Percentiles rank a stretch among this genome's conserved stretches.
Evolutionary conservation across 2,329 filamentous ascomycete genomes (phyloP).

Genomic region (Cercospora zeina): DNA sequence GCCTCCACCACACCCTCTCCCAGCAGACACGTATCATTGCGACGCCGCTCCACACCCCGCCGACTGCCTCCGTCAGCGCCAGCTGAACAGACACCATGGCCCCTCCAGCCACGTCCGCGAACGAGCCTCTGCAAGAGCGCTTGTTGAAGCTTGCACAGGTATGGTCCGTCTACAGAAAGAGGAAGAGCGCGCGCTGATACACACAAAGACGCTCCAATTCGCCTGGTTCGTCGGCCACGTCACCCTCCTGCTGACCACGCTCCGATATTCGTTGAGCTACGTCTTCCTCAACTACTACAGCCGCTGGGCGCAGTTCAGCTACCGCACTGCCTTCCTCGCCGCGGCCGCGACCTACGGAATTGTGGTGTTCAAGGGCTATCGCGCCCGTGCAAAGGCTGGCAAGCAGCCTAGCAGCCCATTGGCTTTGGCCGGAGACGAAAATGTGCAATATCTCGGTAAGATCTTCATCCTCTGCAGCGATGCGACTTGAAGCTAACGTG

Average conservation of each 20-base stretch:
- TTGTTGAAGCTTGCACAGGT: constrained; percentile 54
- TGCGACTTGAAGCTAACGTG: constrained; percentile 15
- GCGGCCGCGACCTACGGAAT: constrained; percentile 94
- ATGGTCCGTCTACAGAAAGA: not conserved
- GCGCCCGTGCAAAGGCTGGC: constrained; percentile 76
- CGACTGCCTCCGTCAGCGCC: constrained; percentile 3
- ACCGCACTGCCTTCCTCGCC: constrained; percentile 85
- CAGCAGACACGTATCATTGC: not conserved
- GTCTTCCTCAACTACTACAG: constrained; percentile 84
- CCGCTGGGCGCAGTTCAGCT: constrained; percentile 74
- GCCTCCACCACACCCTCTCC: not conserved
- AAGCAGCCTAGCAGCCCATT: constrained; percentile 61
- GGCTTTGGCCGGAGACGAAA: constrained; percentile 80
- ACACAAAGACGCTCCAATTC: constrained; percentile 82
- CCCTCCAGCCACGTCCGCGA: constrained; percentile 24
- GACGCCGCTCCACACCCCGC: not conserved
- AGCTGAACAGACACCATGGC: constrained; percentile 23
- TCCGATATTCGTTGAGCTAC: constrained; percentile 83
- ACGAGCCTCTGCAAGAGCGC: constrained; percentile 31
- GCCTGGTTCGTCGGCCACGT: constrained; percentile 71
- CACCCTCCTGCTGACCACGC: constrained; percentile 76
- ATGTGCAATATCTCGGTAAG: constrained; percentile 95
- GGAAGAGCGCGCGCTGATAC: not conserved
- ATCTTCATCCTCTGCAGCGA: constrained; percentile 22
- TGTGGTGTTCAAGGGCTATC: constrained; percentile 96